Conservation (phyloP, 495 filamentous ascomycete species). For the Penicillium paradoxum region DNA sequence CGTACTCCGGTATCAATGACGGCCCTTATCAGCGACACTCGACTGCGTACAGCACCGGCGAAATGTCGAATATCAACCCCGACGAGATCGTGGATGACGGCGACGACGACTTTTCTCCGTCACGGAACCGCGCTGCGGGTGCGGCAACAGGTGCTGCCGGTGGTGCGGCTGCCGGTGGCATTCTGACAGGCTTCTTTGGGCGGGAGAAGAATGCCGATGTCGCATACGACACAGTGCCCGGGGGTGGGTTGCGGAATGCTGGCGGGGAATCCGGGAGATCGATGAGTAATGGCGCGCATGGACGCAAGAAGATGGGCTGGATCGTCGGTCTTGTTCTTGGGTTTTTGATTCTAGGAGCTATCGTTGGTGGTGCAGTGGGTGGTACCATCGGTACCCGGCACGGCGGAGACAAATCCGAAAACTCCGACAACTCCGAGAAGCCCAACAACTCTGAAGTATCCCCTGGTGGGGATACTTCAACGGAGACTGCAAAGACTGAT, state of each 20-base stretch:
- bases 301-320: conserved; percentile 65
- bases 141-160: conserved; percentile 45
- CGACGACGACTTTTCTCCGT: conserved; percentile 65
- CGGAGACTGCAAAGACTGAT: conserved; percentile 41
- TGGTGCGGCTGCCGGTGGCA: conserved; percentile 51
- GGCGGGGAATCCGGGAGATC: conserved; percentile 20
- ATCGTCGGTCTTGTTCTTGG: conserved; percentile 58
- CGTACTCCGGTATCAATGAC: conserved; percentile 38
- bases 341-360: conserved; percentile 60
- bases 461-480: too few relatives aligned
- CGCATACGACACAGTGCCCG: conserved; percentile 52
- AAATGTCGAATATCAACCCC: conserved; percentile 60
- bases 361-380: conserved; percentile 75
- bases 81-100: conserved; percentile 79
- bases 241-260: conserved; percentile 23
- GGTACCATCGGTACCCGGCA: conserved; percentile 56
- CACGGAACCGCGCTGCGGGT: conserved; percentile 33
- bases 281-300: conserved; percentile 46
- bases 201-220: conserved; percentile 37
- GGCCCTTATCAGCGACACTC: conserved; percentile 59
- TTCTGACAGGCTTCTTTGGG: conserved; percentile 39
- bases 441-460: too few relatives aligned
- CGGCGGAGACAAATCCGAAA: conserved; percentile 8
- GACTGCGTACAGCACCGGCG: conserved; percentile 47
- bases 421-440: too few relatives aligned